Evolutionary conservation across 1,139 yeast genomes (phyloP), one percentile per base, ranked within the genome.

Genomic region (Candida freyschussii): DNA sequence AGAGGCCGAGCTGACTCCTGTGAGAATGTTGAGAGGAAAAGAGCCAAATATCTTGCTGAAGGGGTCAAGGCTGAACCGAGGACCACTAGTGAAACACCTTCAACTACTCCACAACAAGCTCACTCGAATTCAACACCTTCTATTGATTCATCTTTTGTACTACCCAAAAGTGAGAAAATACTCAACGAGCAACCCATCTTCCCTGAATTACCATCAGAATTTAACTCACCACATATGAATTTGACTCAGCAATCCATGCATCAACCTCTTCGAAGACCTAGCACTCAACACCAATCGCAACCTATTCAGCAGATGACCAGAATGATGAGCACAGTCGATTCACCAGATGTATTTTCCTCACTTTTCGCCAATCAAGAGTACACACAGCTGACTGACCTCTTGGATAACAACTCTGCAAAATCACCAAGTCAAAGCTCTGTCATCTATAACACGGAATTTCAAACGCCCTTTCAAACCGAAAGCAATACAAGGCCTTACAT

Each of bases 1-100:
- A 56, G 87, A 36, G 72, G 75, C 20, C 53, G 74, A n/a, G 72
- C 63, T 2, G 67, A 65, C 36, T 51, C 62, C 12, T 81, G 91
- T 54, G 60, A 56, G 23, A 83, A 79, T 51, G 73, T 75, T n/a
- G 67, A 66, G 24, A 57, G 87, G 26, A 78, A 75, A 50, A 57
- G 72, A 37, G 78, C 77, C 13, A 53, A 53, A 29, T 50, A 50
- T 29, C 21, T 47, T 1, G 24, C 28, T 7, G 47, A 40, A 12
- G 40, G 27, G 4, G 30, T 32, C 13, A 30, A 33, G 31, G 13
- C 25, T 21, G 25, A 24, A 12, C 16, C 30, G 27, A 24, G 26
- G n/a, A 17, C 23, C 19, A n/a, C 16, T 24, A 21, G 17, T 3
- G 26, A 17, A 5, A 17, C 27, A 8, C 5, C 27, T 5, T 18